Evolutionary conservation across 768 basidiomycete species (phyloP), one percentile per base, ranked within the genome.

Genomic region (Mrakia hoshinonis): DNA sequence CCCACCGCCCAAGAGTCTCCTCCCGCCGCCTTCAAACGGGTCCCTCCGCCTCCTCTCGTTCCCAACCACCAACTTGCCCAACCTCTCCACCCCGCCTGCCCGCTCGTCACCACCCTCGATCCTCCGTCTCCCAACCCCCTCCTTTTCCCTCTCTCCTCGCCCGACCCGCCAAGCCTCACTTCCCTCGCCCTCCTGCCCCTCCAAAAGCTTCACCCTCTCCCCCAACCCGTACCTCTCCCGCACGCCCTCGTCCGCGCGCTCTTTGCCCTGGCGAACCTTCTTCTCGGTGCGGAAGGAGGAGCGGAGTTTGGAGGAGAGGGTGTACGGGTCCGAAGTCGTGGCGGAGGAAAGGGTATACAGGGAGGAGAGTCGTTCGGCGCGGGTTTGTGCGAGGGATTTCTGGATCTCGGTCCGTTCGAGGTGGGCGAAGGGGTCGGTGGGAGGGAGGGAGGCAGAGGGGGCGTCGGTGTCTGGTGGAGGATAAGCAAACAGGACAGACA

Each of bases 251-350:
- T 97, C 94, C 15, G 83, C 84, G 26, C 82, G 82, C 74, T 85
- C 83, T 74, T 88, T 88, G 68, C 83, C 85, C 75, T 86, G 82
- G 61, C 90, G 87, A 0, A 89, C 79, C 80, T 88, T 90, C 82
- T 97, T 99, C 73, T 89, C 89, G 72, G 87, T 85, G 4, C 96
- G 86, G 77, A 98, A 96, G 24, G 85, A 85, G 76, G 88, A 88
- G 51, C 96, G 86, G 1, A 88, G 83, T 75, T 86, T 86, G 18
- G 81, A 77, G 2, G 92, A 94, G 22, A 92, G 85, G 0, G 84
- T 73, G 76, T 95, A 98, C 0, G 96, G 96, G 80, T 99, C 96
- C 2, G 86, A 79, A 34, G 63, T 58, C 0, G 49, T 66, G 13
- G 51, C 36, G 18, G 49, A 62, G 12, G 61, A 63, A 49, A 63